Evolutionary conservation across 1,284 basidiomycete genomes (phyloP).

Genomic region (Sporisorium sorghi): DNA sequence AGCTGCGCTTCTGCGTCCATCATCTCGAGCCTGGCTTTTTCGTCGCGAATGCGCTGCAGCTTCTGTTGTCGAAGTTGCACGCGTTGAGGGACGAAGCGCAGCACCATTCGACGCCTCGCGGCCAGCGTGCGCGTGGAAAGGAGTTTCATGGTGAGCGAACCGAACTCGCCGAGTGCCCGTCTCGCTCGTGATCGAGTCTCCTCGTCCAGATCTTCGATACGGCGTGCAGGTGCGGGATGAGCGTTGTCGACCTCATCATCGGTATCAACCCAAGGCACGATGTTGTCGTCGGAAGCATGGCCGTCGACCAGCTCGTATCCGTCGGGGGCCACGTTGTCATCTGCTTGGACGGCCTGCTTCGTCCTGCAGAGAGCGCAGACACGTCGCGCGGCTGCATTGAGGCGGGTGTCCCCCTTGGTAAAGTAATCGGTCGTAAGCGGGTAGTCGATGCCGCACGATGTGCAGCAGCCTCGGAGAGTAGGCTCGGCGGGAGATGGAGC

Average conservation of each 20-base stretch:
- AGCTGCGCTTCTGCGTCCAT: background rate
- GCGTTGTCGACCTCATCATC: background rate
- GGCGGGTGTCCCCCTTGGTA: no score
- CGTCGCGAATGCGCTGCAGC: background rate
- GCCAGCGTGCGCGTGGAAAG: background rate
- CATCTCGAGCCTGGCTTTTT: background rate
- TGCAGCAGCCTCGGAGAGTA: constrained; percentile 8
- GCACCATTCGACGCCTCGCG: background rate
- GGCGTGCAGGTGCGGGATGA: no score
- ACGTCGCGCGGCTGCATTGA: background rate
- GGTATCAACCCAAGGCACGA: no score
- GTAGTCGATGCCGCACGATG: constrained; percentile 12
- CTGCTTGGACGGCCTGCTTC: background rate
- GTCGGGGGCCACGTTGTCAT: background rate
- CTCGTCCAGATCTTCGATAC: constrained; percentile 9
- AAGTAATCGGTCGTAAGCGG: constrained; percentile 17
- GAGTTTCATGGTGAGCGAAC: background rate
- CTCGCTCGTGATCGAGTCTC: background rate
- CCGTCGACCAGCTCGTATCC: constrained; percentile 7
- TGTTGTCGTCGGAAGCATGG: no score
- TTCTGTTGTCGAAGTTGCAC: background rate
- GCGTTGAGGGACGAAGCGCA: background rate
- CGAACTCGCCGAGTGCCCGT: background rate
- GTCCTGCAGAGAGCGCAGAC: constrained; percentile 15
- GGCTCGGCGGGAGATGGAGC: background rate